Evolutionary conservation across 2,329 filamentous ascomycete genomes (phyloP).

Genomic region (Fusarium camptoceras): DNA sequence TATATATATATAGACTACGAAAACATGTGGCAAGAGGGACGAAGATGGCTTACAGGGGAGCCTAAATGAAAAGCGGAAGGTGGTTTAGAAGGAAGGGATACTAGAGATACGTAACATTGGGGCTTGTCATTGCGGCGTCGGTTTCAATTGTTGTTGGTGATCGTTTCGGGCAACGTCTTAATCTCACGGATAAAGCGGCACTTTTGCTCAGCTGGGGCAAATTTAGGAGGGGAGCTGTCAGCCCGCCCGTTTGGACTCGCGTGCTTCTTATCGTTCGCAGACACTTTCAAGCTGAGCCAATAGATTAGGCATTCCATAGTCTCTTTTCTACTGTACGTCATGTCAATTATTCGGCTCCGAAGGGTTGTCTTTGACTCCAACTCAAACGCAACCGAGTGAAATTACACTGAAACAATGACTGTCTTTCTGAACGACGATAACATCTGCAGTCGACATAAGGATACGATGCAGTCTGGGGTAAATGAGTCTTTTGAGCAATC

Average conservation of each 20-base stretch:
- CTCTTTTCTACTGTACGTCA: not conserved
- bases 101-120: constrained; percentile 26
- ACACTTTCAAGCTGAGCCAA: not conserved
- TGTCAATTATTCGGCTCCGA: constrained; percentile 4
- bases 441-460: not conserved
- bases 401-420: not conserved
- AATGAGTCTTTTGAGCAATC: constrained; percentile 25
- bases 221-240: constrained; percentile 5
- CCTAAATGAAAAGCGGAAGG: constrained; percentile 37
- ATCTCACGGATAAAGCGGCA: constrained; percentile 38
- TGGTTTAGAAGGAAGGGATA: constrained; percentile 9
- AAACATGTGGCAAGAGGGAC: constrained; percentile 7
- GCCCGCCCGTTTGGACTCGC: constrained; percentile 24
- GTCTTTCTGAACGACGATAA: not conserved
- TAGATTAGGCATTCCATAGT: not conserved
- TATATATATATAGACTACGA: constrained; percentile 19
- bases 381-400: not conserved
- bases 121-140: not conserved
- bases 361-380: not conserved
- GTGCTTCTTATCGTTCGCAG: not conserved
- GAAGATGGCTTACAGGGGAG: not conserved
- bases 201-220: constrained; percentile 32
- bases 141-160: constrained; percentile 15
- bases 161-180: constrained; percentile 7
- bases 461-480: constrained; percentile 30